These are phyloP conservation scores for Dioscorea cayenensis DNA, from an alignment of 116 monocot species.

Conservation along the genomic window DNA sequence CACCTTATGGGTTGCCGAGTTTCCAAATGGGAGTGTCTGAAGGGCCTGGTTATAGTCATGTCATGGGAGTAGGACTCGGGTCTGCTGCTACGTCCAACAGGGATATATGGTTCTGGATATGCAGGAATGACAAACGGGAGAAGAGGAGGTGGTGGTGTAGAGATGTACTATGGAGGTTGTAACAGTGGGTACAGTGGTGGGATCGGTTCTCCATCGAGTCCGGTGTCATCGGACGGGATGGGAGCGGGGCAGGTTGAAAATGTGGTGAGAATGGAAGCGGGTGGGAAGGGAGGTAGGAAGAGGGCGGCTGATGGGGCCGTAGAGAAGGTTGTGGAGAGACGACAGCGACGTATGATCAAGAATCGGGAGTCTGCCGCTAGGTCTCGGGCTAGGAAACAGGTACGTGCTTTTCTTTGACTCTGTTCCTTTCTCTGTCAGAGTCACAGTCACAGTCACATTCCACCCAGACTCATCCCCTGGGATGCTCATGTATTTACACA, in stretches of 20 bases:
- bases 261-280: constrained; percentile 19
- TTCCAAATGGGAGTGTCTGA: neutral
- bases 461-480: neutral
- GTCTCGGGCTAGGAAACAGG: constrained; percentile 86
- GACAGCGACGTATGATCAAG: constrained; percentile 80
- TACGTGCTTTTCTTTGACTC: neutral
- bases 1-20: neutral
- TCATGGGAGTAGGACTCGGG: neutral
- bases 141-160: neutral
- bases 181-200: constrained; percentile 1
- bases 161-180: constrained; percentile 5
- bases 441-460: neutral
- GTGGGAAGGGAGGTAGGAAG: constrained; percentile 20
- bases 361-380: constrained; percentile 85
- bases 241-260: constrained; percentile 28
- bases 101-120: neutral
- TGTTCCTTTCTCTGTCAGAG: neutral
- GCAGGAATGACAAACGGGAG: neutral
- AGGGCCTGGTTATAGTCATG: neutral
- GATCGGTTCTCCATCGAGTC: constrained; percentile 23
- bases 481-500: no score
- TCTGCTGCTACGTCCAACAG: neutral
- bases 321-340: constrained; percentile 73
- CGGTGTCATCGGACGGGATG: constrained; percentile 38
- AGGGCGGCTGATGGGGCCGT: constrained; percentile 13